Base-by-base conservation (phyloP, 306 rosid genomes). In the Astragalus glycyphyllos region DNA sequence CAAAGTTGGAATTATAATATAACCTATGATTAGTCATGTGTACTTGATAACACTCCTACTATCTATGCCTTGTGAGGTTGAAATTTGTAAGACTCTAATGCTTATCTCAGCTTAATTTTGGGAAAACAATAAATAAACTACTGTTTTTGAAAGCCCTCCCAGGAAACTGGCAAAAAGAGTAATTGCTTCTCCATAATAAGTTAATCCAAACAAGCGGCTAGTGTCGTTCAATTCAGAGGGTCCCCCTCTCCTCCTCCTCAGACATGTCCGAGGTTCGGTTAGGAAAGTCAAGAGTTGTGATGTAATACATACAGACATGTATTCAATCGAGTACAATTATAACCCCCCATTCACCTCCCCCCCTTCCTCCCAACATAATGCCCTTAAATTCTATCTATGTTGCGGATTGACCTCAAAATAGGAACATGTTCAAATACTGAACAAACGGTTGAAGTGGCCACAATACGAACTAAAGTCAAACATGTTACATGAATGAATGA, bases 371-470 rank as follows among this genome's bases (percentile, higher is more conserved):
- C 13, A 12, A 5, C 12, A 40, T 11, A 48, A 37, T 8, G 48
- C 56, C 41, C 68, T 20, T 35, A 45, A 65, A 16, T 32, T 65
- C 11, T 41, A 75, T 11, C n/a, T n/a, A n/a, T n/a, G 34, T 46
- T 17, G 54, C 10, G 31, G 62, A 49, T 76, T 68, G 50, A 60
- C 65, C 66, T 42, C 41, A 23, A 69, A 49, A 51, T 31, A 53
- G 26, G 16, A 61, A 46, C 17, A 23, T 12, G 54, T 48, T 65
- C 35, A 58, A 47, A 58, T 48, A 68, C 38, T 49, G 45, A 72
- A 66, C 42, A 58, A 50, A 32, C 23, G 40, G 41, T 58, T 47
- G 11, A 58, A 58, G 44, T 32, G 42, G 8, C 74, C 34, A 58
- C 16, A 10, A 6, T 66, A 65, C 6, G 14, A 15, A 12, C 17